A percentile compares a stretch with the other conserved stretches of the same genome.
These are phyloP conservation scores for Sherardia arvensis DNA, from an alignment of 257 asterid species.

Conservation along the genomic window DNA sequence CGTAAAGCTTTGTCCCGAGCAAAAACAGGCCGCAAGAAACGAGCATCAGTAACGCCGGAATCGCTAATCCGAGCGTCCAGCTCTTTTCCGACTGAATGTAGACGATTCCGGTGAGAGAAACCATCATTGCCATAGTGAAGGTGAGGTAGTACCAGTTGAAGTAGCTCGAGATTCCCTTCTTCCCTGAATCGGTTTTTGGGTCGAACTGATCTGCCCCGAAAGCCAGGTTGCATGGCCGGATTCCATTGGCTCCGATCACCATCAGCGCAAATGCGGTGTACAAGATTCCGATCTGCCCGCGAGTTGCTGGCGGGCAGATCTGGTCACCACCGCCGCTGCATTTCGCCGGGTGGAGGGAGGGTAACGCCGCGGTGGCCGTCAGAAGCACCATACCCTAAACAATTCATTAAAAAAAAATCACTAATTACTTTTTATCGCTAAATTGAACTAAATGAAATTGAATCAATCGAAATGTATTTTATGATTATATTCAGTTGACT, in stretches of 20 bases:
- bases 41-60: slow-evolving; percentile 52
- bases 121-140: slow-evolving; percentile 55
- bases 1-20: slow-evolving; percentile 48
- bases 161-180: slow-evolving; percentile 53
- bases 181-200: slow-evolving; percentile 52
- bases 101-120: slow-evolving; percentile 54
- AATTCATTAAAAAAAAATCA: too few relatives aligned
- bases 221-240: slow-evolving; percentile 70
- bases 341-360: slow-evolving; percentile 53
- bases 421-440: too few relatives aligned
- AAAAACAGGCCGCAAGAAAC: slow-evolving; percentile 50
- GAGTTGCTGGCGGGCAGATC: slow-evolving; percentile 43
- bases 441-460: too few relatives aligned
- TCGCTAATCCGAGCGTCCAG: slow-evolving; percentile 60
- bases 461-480: too few relatives aligned
- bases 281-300: slow-evolving; percentile 45
- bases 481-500: too few relatives aligned
- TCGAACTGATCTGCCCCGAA: slow-evolving; percentile 82
- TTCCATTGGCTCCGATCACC: slow-evolving; percentile 57
- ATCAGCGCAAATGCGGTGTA: slow-evolving; percentile 38
- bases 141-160: slow-evolving; percentile 86
- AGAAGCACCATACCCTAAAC: slow-evolving; percentile 48
- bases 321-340: slow-evolving; percentile 31
- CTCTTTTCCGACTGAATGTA: slow-evolving; percentile 61
- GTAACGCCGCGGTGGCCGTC: slow-evolving; percentile 47